Percentiles rank a stretch among this genome's conserved stretches.
phyloP scores from a whole-genome alignment of 768 basidiomycete species.

The Lyophyllum atratum region DNA sequence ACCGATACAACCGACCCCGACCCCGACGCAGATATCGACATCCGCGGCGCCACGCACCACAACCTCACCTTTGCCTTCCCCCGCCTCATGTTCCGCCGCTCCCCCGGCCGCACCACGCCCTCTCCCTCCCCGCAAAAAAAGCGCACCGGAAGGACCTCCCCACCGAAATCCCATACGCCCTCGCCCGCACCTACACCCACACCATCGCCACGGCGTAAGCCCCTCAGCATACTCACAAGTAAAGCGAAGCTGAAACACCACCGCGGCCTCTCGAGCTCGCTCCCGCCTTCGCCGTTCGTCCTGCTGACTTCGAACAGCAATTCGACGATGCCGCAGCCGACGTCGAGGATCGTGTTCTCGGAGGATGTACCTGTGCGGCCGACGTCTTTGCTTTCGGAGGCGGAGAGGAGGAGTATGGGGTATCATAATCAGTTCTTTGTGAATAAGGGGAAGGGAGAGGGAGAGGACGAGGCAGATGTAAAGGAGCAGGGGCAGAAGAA shows the following conservation, averaged over 20 bases:
- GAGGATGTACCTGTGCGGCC: conserved; percentile 2
- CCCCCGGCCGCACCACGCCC: not conserved
- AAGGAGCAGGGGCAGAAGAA: not conserved
- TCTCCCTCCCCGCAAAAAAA: not conserved
- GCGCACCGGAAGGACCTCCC: not conserved
- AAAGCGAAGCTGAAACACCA: not conserved
- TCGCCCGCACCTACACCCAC: not conserved
- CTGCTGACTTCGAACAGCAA: conserved; percentile 5
- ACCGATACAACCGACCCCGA: not conserved
- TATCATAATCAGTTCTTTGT: conserved; percentile 24
- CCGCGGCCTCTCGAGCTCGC: conserved; percentile 8
- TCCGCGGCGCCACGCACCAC: conserved; percentile 1
- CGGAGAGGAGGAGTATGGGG: conserved; percentile 17
- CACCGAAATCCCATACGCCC: not conserved
- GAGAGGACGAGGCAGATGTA: not conserved
- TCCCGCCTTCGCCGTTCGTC: conserved; percentile 11
- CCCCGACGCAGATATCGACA: not conserved
- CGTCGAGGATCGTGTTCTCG: conserved; percentile 4
- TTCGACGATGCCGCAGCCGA: not conserved
- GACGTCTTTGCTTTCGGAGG: conserved; percentile 1
- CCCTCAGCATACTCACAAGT: not conserved
- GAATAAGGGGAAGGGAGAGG: not conserved
- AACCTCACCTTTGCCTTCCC: conserved; percentile 12
- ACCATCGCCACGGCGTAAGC: not conserved
- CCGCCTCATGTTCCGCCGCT: conserved; percentile 9